Evolutionary conservation across 2,329 filamentous ascomycete species (phyloP).

Genomic region (Colletotrichum paranaense): DNA sequence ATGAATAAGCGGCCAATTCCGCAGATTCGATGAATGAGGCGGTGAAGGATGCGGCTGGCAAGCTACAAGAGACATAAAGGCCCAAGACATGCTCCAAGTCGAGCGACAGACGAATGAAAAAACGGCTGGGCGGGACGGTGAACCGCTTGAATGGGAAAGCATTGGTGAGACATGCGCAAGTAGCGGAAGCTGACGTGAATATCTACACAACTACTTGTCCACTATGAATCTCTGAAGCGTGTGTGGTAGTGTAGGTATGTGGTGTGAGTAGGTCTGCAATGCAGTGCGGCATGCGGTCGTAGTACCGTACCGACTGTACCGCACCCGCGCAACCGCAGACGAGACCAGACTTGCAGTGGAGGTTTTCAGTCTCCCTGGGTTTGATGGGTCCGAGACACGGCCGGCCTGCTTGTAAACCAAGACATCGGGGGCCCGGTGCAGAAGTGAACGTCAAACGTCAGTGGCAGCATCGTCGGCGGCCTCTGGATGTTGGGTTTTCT

Average conservation of each 20-base stretch:
- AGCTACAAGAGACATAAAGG: not conserved
- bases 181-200: slow-evolving; percentile 11
- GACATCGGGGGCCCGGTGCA: slow-evolving; percentile 20
- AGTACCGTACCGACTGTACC: too few relatives aligned
- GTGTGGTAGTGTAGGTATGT: not conserved
- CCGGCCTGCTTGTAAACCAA: not conserved
- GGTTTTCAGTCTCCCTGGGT: slow-evolving; percentile 1
- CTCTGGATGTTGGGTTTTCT: not conserved
- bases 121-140: slow-evolving; percentile 30
- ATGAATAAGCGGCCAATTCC: not conserved
- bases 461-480: not conserved
- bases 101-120: not conserved
- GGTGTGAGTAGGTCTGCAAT: not conserved
- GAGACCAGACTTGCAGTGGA: not conserved
- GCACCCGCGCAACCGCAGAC: not conserved
- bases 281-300: too few relatives aligned
- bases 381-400: slow-evolving; percentile 21
- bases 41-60: not conserved
- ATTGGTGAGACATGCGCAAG: slow-evolving; percentile 13
- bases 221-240: not conserved
- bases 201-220: not conserved
- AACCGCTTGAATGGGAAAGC: slow-evolving; percentile 24
- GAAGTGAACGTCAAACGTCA: slow-evolving; percentile 22
- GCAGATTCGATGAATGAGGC: not conserved
- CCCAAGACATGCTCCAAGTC: not conserved